phyloP scores from a whole-genome alignment of 805 yeast species.

The Lachancea kluyveri region DNA sequence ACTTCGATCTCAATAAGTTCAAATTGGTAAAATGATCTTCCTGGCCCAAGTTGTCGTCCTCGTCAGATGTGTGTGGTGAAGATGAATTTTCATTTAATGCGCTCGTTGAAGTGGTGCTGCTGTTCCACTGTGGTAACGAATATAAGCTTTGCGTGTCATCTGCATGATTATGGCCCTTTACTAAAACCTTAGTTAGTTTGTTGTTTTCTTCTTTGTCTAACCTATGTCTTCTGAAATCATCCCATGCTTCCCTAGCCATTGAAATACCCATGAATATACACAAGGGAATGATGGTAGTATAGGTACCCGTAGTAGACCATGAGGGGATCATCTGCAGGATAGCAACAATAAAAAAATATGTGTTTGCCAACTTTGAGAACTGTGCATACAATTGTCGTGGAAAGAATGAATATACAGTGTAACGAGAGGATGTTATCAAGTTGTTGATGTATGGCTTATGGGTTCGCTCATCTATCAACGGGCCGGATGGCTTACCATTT shows the following conservation, averaged over 20 bases:
- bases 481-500: slow-evolving; percentile 13
- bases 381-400: slow-evolving; percentile 89
- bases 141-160: slow-evolving; percentile 4
- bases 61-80: background rate
- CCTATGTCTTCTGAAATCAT: slow-evolving; percentile 81
- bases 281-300: slow-evolving; percentile 88
- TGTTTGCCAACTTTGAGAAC: slow-evolving; percentile 86
- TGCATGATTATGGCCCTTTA: slow-evolving; percentile 11
- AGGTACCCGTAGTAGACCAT: slow-evolving; percentile 96
- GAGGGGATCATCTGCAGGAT: slow-evolving; percentile 93
- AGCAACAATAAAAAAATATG: slow-evolving; percentile 84
- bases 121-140: slow-evolving; percentile 7
- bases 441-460: slow-evolving; percentile 57
- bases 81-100: slow-evolving; percentile 1
- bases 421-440: slow-evolving; percentile 78
- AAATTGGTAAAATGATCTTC: slow-evolving; percentile 17
- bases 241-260: slow-evolving; percentile 87
- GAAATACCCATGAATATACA: slow-evolving; percentile 82
- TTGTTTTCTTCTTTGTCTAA: slow-evolving; percentile 83
- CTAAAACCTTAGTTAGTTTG: slow-evolving; percentile 37
- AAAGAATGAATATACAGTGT: slow-evolving; percentile 70
- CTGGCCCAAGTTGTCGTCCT: slow-evolving; percentile 13
- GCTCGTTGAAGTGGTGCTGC: slow-evolving; percentile 7
- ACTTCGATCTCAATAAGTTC: slow-evolving; percentile 10
- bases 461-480: slow-evolving; percentile 61